Base-by-base conservation (phyloP, 768 basidiomycete species). In the Calocybe indica region DNA sequence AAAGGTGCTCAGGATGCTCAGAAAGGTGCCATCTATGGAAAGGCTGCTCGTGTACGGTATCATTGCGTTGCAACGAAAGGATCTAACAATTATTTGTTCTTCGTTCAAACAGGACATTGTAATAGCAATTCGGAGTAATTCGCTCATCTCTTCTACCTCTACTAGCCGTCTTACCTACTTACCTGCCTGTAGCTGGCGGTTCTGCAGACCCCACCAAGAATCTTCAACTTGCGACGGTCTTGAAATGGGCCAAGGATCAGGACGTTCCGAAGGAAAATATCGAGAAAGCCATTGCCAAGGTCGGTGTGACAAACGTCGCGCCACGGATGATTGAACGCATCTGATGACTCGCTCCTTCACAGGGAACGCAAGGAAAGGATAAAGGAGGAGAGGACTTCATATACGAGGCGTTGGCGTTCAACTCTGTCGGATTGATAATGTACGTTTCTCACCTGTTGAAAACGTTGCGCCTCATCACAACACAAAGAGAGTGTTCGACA, bases 231-330 rank as follows among this genome's bases (percentile, higher is more conserved):
- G 77, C 79, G 1, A 59, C 69, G 5, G 76, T 71, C 5, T 56
- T 87, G n/a, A 80, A 75, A 54, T 67, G 76, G 34, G 78, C 75
- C 0, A 82, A 72, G 59, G 72, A 78, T 0, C 64, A 68, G 43
- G 79, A 82, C 31, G 76, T 86, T 7, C 85, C 85, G 9, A 85
- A 76, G 53, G 81, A 83, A 39, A 86, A 84, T 61, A 77, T 87
- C 5, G 80, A 80, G 49, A 79, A 71, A 28, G 78, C 83, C 0
- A 63, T 86, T 40, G 73, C 71, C 38, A 78, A 72, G 66, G 85
- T 80, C 53, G 15, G 59, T 32, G 14, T 37, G 13, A 13, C 33
- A 22, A 22, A 22, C 22, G 22, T 22, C 22, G 22, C 22, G 4
- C 4, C 4, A 13, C 8, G 40, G 6, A 12, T 9, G 12, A 28